Conservation (phyloP, 805 yeast species). For the Hanseniaspora clermontiae region DNA sequence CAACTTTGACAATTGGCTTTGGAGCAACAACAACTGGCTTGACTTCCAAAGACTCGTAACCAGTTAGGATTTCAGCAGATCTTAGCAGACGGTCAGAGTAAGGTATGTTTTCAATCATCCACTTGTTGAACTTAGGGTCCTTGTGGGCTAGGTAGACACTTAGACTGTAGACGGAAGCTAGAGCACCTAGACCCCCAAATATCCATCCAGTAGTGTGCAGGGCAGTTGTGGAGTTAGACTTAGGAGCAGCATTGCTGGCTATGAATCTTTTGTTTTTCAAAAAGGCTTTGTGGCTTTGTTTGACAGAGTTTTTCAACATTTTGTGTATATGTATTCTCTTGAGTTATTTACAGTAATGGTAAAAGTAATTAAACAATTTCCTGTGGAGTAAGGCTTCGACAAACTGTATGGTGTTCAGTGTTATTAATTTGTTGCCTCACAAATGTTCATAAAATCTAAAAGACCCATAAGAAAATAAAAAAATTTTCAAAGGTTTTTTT, state of each 20-base stretch:
- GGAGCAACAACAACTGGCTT: neutral
- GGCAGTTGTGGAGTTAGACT: neutral
- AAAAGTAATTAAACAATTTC: too few species aligned
- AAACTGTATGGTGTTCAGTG: too few species aligned
- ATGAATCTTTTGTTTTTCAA: neutral
- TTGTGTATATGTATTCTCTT: neutral
- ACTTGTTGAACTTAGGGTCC: constrained; percentile 3
- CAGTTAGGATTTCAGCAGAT: neutral
- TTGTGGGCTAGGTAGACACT: neutral
- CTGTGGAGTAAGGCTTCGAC: too few species aligned
- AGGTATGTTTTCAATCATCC: constrained; percentile 7
- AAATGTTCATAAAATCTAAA: too few species aligned
- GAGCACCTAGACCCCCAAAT: neutral
- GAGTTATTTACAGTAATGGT: too few species aligned
- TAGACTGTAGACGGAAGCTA: neutral
- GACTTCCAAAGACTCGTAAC: neutral
- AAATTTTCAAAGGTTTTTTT: too few species aligned
- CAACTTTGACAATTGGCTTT: neutral
- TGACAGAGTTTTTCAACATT: constrained; percentile 5
- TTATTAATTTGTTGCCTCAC: too few species aligned
- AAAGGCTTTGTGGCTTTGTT: neutral
- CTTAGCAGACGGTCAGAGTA: neutral
- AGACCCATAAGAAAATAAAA: too few species aligned
- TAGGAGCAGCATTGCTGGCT: neutral
- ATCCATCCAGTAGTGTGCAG: neutral